Evolutionary conservation across 2,329 filamentous ascomycete genomes (phyloP).

Genomic region (Rutstroemia sp.): DNA sequence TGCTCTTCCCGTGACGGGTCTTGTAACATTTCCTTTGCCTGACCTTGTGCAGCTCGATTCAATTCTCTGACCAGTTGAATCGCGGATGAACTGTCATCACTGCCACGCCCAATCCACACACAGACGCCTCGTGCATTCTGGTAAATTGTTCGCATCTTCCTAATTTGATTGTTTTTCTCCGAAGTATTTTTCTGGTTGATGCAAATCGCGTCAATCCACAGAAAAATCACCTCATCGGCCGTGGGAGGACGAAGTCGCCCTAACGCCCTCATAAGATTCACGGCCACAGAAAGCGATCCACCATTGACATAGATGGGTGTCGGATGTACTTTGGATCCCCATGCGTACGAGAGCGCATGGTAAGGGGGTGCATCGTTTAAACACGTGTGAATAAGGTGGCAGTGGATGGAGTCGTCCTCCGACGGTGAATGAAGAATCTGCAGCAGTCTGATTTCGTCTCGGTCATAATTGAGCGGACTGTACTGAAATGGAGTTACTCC

Average conservation of each 20-base stretch:
- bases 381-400: constrained; percentile 16
- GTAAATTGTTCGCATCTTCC: constrained; percentile 21
- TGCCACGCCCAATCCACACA: constrained; percentile 19
- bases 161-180: constrained; percentile 19
- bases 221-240: constrained; percentile 8
- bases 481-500: not conserved
- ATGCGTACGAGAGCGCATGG: constrained; percentile 22
- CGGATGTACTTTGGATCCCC: constrained; percentile 12
- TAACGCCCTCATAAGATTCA: constrained; percentile 19
- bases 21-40: constrained; percentile 11
- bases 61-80: constrained; percentile 17
- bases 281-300: constrained; percentile 11
- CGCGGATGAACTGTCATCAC: constrained; percentile 10
- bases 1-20: constrained; percentile 7
- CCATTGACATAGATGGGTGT: constrained; percentile 13
- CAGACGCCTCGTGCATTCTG: constrained; percentile 18
- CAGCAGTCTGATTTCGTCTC: constrained; percentile 14
- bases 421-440: constrained; percentile 9
- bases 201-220: constrained; percentile 7
- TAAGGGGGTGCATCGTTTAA: constrained; percentile 18
- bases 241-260: constrained; percentile 14
- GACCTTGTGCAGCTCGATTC: constrained; percentile 7
- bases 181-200: constrained; percentile 21
- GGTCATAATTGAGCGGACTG: not conserved
- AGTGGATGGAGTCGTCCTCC: constrained; percentile 6